phyloP scores from a whole-genome alignment of 1,139 yeast genomes.

The Ashbya aceris region DNA sequence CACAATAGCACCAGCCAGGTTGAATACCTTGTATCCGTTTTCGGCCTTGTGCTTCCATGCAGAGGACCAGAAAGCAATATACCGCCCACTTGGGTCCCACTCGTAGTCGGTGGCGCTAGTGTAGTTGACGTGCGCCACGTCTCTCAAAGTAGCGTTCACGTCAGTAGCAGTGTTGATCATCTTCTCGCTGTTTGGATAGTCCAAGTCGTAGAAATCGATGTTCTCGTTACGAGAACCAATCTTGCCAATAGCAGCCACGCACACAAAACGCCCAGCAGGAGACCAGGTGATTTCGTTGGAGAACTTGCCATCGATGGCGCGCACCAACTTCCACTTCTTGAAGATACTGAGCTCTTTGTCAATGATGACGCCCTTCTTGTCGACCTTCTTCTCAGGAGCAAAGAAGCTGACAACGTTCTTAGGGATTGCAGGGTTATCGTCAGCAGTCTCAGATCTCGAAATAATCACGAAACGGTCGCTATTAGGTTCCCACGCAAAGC shows the following conservation, averaged over 20 bases:
- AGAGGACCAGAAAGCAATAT: constrained; percentile 79
- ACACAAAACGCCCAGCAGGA: constrained; percentile 86
- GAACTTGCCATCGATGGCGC: constrained; percentile 51
- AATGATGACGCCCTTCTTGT: constrained; percentile 23
- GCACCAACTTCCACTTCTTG: constrained; percentile 52
- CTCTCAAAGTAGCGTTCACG: constrained; percentile 51
- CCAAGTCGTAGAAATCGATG: constrained; percentile 79
- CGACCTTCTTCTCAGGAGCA: constrained; percentile 52
- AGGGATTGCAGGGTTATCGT: constrained; percentile 59
- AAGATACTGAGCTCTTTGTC: constrained; percentile 26
- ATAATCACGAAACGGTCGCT: constrained; percentile 80
- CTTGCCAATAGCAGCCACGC: constrained; percentile 54
- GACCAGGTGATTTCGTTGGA: constrained; percentile 79
- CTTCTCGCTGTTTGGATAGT: constrained; percentile 58
- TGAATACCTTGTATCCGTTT: constrained; percentile 84
- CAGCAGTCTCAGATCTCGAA: constrained; percentile 50
- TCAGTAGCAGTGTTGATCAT: constrained; percentile 23
- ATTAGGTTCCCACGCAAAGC: constrained; percentile 94
- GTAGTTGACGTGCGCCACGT: constrained; percentile 54
- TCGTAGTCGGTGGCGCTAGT: constrained; percentile 75
- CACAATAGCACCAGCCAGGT: constrained; percentile 68
- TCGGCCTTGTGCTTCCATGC: constrained; percentile 77
- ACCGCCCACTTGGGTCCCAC: constrained; percentile 98
- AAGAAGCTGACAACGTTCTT: constrained; percentile 70
- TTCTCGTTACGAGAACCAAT: constrained; percentile 43